Conservation (phyloP, 2,329 filamentous ascomycete genomes). For the Exophiala bonariae region DNA sequence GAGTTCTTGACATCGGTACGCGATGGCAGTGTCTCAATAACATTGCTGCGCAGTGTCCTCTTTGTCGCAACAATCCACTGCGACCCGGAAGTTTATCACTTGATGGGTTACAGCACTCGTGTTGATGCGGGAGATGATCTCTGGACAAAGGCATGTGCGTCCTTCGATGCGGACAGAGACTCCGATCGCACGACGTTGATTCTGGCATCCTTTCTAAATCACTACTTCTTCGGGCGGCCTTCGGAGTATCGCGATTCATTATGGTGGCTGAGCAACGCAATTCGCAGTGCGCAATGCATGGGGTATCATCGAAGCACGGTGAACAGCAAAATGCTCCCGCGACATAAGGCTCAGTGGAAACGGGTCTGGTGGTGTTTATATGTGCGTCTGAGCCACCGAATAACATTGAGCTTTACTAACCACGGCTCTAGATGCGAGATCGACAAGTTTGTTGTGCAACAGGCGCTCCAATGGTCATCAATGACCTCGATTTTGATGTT, state of each 20-base stretch:
- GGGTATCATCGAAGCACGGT: slow-evolving; percentile 6
- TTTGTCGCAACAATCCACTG: slow-evolving; percentile 11
- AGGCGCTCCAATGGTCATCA: slow-evolving; percentile 11
- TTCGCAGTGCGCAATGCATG: slow-evolving; percentile 6
- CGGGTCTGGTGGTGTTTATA: slow-evolving; percentile 8
- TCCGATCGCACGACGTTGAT: slow-evolving; percentile 5
- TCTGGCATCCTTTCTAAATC: slow-evolving; percentile 4
- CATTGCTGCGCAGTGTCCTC: slow-evolving; percentile 4
- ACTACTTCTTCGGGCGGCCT: slow-evolving; percentile 9
- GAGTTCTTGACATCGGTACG: neutral
- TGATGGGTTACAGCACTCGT: slow-evolving; percentile 5
- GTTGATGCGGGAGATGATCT: slow-evolving; percentile 9
- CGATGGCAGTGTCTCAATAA: neutral
- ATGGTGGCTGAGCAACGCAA: slow-evolving; percentile 5
- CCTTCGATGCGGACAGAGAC: neutral
- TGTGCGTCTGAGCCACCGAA: neutral
- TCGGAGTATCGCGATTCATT: slow-evolving; percentile 3
- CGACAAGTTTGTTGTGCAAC: slow-evolving; percentile 3
- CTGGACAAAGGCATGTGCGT: slow-evolving; percentile 4
- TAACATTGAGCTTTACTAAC: neutral
- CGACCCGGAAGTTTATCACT: slow-evolving; percentile 3
- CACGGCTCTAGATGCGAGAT: slow-evolving; percentile 6
- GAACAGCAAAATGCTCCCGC: neutral
- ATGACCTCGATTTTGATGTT: slow-evolving; percentile 9
- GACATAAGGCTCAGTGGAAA: slow-evolving; percentile 6